Percentiles rank a stretch among this genome's conserved stretches.
Evolutionary conservation across 495 filamentous ascomycete species (phyloP).

Genomic region (Glarea lozoyensis): DNA sequence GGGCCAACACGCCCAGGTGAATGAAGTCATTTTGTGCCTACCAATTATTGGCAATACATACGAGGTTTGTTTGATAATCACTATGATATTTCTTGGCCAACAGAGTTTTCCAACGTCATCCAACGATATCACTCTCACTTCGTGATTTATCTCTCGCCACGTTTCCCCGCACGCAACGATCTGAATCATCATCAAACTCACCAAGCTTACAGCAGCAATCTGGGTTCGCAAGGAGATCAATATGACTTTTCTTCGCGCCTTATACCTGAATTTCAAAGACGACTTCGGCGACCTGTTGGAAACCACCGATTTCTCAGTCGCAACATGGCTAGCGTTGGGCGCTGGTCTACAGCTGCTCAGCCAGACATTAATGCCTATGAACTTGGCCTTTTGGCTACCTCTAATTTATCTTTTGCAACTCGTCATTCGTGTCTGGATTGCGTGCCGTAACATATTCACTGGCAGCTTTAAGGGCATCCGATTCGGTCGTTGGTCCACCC

Average conservation of each 20-base stretch:
- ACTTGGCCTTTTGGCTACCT: background rate
- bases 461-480: background rate
- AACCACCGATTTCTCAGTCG: background rate
- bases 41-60: too few relatives aligned
- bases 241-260: background rate
- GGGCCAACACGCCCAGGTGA: too few relatives aligned
- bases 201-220: too few relatives aligned
- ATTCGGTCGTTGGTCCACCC: background rate
- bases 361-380: background rate
- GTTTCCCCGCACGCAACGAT: too few relatives aligned
- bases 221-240: too few relatives aligned
- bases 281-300: background rate
- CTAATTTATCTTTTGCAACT: background rate
- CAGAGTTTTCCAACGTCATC: too few relatives aligned
- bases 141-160: too few relatives aligned
- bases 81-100: too few relatives aligned
- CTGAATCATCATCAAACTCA: too few relatives aligned
- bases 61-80: too few relatives aligned
- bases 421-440: background rate
- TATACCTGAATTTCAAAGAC: conserved; percentile 1
- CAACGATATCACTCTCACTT: too few relatives aligned
- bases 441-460: background rate
- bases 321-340: background rate
- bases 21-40: too few relatives aligned
- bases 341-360: background rate